A percentile compares a stretch with the other conserved stretches of the same genome.
Conservation (phyloP, 306 rosid species). For the Spatholobus suberectus region DNA sequence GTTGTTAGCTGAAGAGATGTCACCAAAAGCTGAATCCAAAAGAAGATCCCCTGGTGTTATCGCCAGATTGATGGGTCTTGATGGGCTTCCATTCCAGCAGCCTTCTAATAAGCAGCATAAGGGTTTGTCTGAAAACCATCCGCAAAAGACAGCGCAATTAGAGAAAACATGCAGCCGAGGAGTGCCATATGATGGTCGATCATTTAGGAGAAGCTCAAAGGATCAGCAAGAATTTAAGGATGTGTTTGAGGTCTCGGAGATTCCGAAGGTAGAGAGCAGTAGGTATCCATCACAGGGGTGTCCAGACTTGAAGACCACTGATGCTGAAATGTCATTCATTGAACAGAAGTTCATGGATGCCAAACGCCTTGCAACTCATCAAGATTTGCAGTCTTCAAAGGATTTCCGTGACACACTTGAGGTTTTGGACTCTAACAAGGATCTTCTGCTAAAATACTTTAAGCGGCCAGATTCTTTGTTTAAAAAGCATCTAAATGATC, state of each 20-base stretch:
- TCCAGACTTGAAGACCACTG: conserved; percentile 57
- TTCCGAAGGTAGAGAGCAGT: conserved; percentile 60
- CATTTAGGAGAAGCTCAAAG: conserved; percentile 67
- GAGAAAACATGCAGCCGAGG: conserved; percentile 58
- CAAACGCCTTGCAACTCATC: conserved; percentile 78
- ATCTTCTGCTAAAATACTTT: conserved; percentile 77
- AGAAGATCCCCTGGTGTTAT: conserved; percentile 80
- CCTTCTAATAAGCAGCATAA: conserved; percentile 58
- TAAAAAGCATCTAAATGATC: conserved; percentile 83
- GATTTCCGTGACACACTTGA: conserved; percentile 82
- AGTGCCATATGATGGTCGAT: conserved; percentile 43
- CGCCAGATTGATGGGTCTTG: conserved; percentile 99
- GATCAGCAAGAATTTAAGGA: conserved; percentile 87
- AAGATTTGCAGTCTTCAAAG: conserved; percentile 76
- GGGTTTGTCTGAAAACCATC: conserved; percentile 45
- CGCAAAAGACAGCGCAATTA: conserved; percentile 35
- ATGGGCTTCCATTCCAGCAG: conserved; percentile 78
- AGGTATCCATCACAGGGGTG: conserved; percentile 54
- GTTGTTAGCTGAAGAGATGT: conserved; percentile 83
- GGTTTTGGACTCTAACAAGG: conserved; percentile 85
- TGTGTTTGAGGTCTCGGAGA: conserved; percentile 86
- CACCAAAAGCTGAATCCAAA: conserved; percentile 57
- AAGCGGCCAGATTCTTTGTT: conserved; percentile 89
- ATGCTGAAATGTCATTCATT: conserved; percentile 82
- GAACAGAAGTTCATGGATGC: conserved; percentile 90